Evolutionary conservation across 2,329 filamentous ascomycete genomes (phyloP).

Genomic region (Diplodia intermedia): DNA sequence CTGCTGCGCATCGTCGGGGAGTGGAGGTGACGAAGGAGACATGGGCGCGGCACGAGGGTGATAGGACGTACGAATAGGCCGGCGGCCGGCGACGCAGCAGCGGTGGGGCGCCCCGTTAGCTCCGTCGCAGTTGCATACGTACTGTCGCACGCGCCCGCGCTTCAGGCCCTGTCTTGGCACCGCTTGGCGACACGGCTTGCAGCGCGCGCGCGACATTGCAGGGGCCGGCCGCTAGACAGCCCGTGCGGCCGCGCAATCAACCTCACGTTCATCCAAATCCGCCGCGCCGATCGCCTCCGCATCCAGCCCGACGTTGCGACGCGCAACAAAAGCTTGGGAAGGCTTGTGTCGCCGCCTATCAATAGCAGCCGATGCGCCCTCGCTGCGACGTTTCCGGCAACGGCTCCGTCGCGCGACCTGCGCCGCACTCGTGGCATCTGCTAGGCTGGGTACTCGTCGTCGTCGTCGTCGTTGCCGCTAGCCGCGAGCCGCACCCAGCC

Average conservation of each 20-base stretch:
- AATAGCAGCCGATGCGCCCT: constrained; percentile 12
- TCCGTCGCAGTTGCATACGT: constrained; percentile 26
- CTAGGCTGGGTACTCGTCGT: background rate
- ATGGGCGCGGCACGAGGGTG: constrained; percentile 3
- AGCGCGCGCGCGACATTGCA: constrained; percentile 13
- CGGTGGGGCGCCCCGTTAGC: constrained; percentile 25
- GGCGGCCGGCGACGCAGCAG: constrained; percentile 20
- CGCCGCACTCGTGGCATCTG: background rate
- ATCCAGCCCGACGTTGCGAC: background rate
- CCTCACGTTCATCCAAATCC: constrained; percentile 6
- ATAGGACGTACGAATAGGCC: background rate
- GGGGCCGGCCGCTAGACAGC: background rate
- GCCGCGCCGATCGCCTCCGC: constrained; percentile 5
- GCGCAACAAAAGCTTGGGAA: constrained; percentile 22
- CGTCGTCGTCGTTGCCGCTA: background rate
- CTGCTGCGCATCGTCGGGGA: constrained; percentile 28
- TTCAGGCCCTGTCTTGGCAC: constrained; percentile 23
- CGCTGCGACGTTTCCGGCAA: background rate
- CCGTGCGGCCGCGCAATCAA: constrained; percentile 31
- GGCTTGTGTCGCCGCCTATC: constrained; percentile 18
- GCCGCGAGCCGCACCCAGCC: constrained; percentile 4
- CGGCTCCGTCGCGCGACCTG: background rate
- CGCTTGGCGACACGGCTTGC: constrained; percentile 12
- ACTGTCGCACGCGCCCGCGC: background rate
- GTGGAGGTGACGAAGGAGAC: constrained; percentile 10